Evolutionary conservation across 306 rosid genomes (phyloP).

Genomic region (Fragaria ananassa): DNA sequence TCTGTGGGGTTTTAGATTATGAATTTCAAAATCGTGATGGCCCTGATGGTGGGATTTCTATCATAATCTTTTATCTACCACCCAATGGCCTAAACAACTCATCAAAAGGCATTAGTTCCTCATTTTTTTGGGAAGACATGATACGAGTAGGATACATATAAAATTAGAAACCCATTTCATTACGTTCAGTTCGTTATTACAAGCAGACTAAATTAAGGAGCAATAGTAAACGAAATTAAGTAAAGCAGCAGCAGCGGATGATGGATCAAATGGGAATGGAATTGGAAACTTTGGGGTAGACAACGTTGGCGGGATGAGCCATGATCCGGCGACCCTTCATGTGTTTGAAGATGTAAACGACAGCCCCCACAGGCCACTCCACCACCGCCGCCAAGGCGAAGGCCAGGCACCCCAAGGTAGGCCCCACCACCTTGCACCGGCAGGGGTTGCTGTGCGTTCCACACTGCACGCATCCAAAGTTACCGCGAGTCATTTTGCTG

Average conservation of each 20-base stretch:
- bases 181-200: no score
- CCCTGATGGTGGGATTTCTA: not conserved
- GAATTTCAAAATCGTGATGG: slow-evolving; percentile 6
- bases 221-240: no score
- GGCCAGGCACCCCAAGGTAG: slow-evolving; percentile 63
- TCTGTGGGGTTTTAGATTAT: not conserved
- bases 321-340: slow-evolving; percentile 74
- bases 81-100: not conserved
- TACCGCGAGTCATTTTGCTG: not conserved
- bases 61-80: slow-evolving; percentile 3
- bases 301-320: slow-evolving; percentile 65
- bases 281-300: slow-evolving; percentile 55
- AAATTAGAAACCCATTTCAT: no score
- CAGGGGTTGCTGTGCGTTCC: slow-evolving; percentile 70
- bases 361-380: slow-evolving; percentile 83
- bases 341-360: slow-evolving; percentile 53
- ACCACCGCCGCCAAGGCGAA: slow-evolving; percentile 55
- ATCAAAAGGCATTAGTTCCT: not conserved
- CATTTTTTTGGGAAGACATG: not conserved
- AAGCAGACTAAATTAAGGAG: no score
- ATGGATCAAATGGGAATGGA: slow-evolving; percentile 41
- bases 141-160: no score
- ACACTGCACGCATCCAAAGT: slow-evolving; percentile 49
- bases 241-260: no score
- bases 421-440: slow-evolving; percentile 84